Base-by-base conservation (phyloP, 2,329 filamentous ascomycete genomes). In the Trichothecium sympodiale region DNA sequence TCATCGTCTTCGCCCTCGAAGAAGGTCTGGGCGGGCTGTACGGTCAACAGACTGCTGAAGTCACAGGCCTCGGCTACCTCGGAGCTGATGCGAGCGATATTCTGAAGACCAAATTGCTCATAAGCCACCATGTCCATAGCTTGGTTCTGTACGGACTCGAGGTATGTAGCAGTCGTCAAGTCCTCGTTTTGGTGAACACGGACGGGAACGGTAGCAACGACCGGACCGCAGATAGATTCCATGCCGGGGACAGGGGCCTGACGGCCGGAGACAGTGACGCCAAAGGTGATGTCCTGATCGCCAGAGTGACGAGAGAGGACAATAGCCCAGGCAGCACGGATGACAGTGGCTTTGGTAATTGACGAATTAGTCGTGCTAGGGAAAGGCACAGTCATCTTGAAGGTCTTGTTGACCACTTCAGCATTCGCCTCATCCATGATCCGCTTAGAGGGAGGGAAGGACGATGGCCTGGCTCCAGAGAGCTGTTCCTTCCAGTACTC, bases 381-480 rank as follows among this genome's bases (percentile, higher is more conserved):
- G 14, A 9, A 38, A 15, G 14, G 34, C n/a, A 33, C 15, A 8
- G 18, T 41, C 29, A 16, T 23, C 14, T 16, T 35, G n/a, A 17
- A 35, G 7, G 26, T n/a, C 15, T 26, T 16, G 13, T 17, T 33
- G 3, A 37, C 16, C 14, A 3, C 67, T 35, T 67, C 57, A 40
- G 71, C 65, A 15, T 17, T 18, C 6, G 6, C 12, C 7, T 17
- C 31, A 7, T 71, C 62, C 5, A 67, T n/a, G 13, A 29, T 7
- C 6, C 15, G 13, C 13, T n/a, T 6, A 8, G 12, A 15, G 13
- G 36, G 34, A 9, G 40, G 42, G 31, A 41, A 41, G 15, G 15
- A 16, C 10, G 34, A 34, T 16, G 33, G 31, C 33, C 37, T 38
- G 13, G 41, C 43, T 13, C 30, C 16, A 3, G 17, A 5, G 7